Evolutionary conservation across 2,329 filamentous ascomycete genomes (phyloP).

Genomic region (Sphaceloma murrayae): DNA sequence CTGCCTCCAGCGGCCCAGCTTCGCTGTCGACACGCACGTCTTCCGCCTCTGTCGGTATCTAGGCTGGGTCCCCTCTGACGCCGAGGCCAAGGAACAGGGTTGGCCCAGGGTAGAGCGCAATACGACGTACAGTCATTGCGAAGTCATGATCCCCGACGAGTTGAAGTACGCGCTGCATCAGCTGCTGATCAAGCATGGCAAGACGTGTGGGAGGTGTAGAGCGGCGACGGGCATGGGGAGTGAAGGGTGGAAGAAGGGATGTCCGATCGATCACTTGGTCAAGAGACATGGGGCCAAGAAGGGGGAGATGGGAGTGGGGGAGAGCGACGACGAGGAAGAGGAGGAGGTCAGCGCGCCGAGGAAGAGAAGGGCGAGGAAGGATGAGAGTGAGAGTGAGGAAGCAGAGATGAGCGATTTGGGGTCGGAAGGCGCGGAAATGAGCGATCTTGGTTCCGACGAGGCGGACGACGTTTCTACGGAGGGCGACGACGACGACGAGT

Average conservation of each 20-base stretch:
- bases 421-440: constrained; percentile 24
- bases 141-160: constrained; percentile 51
- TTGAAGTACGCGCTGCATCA: constrained; percentile 55
- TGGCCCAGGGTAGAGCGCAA: constrained; percentile 40
- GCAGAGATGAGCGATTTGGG: constrained; percentile 29
- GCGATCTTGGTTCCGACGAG: constrained; percentile 5
- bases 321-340: constrained; percentile 74
- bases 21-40: constrained; percentile 59
- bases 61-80: constrained; percentile 46
- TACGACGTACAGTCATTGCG: constrained; percentile 50
- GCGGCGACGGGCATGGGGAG: constrained; percentile 52
- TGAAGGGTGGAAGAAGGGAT: constrained; percentile 54
- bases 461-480: constrained; percentile 5
- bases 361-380: constrained; percentile 59
- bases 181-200: constrained; percentile 53
- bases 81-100: constrained; percentile 32
- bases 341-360: constrained; percentile 78
- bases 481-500: constrained; percentile 14
- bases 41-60: constrained; percentile 55
- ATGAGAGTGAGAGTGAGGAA: constrained; percentile 64
- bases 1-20: constrained; percentile 53
- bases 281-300: constrained; percentile 48
- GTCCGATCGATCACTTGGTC: constrained; percentile 55
- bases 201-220: constrained; percentile 50
- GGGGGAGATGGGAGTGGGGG: constrained; percentile 27